Percentiles rank a stretch among this genome's conserved stretches.
Evolutionary conservation across 2,329 filamentous ascomycete genomes (phyloP).

Genomic region (Blastomyces emzantsi): DNA sequence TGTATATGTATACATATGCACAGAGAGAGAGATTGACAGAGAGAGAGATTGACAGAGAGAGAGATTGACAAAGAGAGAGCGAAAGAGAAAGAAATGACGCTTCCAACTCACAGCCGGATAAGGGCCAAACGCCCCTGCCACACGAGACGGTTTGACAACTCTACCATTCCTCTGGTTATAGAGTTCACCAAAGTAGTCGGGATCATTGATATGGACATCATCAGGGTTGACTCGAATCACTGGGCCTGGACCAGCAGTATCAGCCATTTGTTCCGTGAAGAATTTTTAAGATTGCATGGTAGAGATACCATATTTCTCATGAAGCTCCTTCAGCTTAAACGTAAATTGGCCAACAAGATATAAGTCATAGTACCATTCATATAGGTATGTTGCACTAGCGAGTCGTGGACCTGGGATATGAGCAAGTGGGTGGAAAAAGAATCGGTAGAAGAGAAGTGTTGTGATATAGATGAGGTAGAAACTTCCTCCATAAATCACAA

Average conservation of each 20-base stretch:
- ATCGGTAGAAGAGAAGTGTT: conserved; percentile 17
- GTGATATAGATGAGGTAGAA: not conserved
- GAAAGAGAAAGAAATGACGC: not conserved
- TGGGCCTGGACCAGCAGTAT: conserved; percentile 13
- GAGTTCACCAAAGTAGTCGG: conserved; percentile 22
- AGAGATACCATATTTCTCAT: conserved; percentile 23
- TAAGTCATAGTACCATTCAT: conserved; percentile 24
- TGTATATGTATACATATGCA: conserved; percentile 3
- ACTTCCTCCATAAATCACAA: not conserved
- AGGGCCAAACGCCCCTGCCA: not conserved
- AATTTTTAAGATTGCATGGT: not conserved
- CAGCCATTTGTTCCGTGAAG: not conserved
- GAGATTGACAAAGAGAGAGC: not conserved
- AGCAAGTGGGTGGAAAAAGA: conserved; percentile 22
- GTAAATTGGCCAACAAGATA: conserved; percentile 19
- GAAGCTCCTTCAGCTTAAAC: conserved; percentile 22
- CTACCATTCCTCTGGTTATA: conserved; percentile 15
- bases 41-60: not conserved
- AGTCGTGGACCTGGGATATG: conserved; percentile 23
- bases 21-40: too few species aligned
- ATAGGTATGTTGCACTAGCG: conserved; percentile 21
- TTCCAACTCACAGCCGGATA: not conserved
- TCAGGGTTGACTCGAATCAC: conserved; percentile 24
- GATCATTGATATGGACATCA: conserved; percentile 23
- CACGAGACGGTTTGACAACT: not conserved